Evolutionary conservation across 2,329 filamentous ascomycete genomes (phyloP), one percentile per base, ranked within the genome.

Genomic region (Diaporthe australafricana): DNA sequence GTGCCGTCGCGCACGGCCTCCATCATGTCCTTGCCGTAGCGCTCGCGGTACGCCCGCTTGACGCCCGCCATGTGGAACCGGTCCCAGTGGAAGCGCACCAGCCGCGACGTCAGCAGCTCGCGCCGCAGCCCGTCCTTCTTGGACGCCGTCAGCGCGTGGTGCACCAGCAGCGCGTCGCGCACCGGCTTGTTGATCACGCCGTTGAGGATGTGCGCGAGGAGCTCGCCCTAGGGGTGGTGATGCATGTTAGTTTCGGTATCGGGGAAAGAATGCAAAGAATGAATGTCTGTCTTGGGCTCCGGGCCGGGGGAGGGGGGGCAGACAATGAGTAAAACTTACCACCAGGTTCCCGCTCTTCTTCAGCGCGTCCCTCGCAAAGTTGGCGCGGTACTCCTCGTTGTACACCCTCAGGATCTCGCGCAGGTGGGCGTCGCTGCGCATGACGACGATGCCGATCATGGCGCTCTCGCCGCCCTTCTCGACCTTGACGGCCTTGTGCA

Each of bases 151-250:
- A 98, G 90, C 2, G 96, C 96, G 84, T 98, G 96, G 81, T 97
- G 92, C 1, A 99, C 87, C 3, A 98, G 91, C 47, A 98, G 88
- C 3, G 96, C 94, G 81, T 98, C 96, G 70, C 96, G 94, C 74
- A 97, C 94, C 7, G 96, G 95, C 72, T 93, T 93, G 84, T 98
- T 98, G 84, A 98, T 97, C 71, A 97, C 91, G 78, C 96, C 96
- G 83, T 98, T 98, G 78, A 99, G 92, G 77, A 98, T 94, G 82
- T 98, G 96, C 0, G 95, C 94, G 47, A 98, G 90, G 25, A 97
- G 91, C 84, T 99, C 96, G 75, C 96, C 96, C 95, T 98, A 73
- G 77, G n/a, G 60, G 47, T n/a, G 40, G 7, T 17, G n/a, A 0
- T 52, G 30, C 11, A 22, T 20, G 2, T n/a, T 3, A 48, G 1